Conservation (phyloP, 306 rosid genomes). For the Crotalaria pallida region DNA sequence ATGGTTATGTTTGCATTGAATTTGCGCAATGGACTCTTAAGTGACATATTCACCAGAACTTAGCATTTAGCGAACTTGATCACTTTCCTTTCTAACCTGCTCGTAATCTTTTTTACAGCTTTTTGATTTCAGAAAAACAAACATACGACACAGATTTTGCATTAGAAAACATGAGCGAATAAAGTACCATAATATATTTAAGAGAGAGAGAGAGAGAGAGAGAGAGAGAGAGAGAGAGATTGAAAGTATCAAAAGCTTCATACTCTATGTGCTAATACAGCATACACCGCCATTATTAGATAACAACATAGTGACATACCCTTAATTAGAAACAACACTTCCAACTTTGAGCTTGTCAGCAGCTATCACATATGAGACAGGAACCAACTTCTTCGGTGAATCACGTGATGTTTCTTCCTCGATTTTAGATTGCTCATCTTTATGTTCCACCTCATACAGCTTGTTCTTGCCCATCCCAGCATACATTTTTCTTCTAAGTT, state of each 20-base stretch:
- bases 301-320: no score
- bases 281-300: constrained; percentile 9
- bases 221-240: constrained; percentile 3
- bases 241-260: neutral
- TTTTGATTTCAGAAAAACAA: no score
- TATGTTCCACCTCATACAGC: constrained; percentile 33
- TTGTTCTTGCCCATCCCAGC: constrained; percentile 38
- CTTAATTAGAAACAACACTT: constrained; percentile 30
- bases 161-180: no score
- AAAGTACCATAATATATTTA: no score
- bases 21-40: no score
- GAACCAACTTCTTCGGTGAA: constrained; percentile 35
- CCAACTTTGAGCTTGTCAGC: constrained; percentile 31
- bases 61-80: no score
- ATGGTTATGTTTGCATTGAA: no score
- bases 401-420: constrained; percentile 27
- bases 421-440: constrained; percentile 22
- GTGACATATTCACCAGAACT: no score
- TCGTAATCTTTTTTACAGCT: no score
- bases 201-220: no score
- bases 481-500: constrained; percentile 29
- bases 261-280: constrained; percentile 1
- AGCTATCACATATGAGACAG: constrained; percentile 33
- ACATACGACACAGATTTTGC: no score
- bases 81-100: no score